Conservation (phyloP, 768 basidiomycete species). For the Kwoniella mangroviensis region DNA sequence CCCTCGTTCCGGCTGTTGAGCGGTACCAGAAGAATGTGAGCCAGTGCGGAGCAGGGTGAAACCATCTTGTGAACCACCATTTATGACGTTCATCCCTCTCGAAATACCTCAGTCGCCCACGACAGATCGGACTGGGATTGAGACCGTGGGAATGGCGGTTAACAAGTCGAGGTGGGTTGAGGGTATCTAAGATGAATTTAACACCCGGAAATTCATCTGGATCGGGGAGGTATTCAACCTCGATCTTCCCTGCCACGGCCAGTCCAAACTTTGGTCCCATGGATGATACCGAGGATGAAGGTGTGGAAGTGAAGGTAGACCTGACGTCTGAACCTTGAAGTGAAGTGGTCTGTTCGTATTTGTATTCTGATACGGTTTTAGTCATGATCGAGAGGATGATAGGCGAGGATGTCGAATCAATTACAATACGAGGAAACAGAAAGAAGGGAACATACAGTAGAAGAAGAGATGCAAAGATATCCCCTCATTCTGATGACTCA, state of each 20-base stretch:
- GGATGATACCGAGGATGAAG: no score
- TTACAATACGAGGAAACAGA: no score
- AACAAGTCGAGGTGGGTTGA: neutral
- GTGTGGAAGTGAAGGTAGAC: no score
- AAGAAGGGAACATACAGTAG: no score
- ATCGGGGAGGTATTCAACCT: neutral
- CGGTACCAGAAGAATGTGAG: neutral
- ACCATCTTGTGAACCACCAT: neutral
- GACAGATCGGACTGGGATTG: neutral
- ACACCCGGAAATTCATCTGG: neutral
- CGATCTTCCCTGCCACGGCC: neutral
- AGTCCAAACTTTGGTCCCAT: no score
- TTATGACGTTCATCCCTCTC: neutral
- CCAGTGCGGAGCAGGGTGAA: neutral
- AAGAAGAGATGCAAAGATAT: no score
- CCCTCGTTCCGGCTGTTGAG: neutral
- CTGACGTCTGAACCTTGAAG: no score
- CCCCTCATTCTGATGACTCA: neutral
- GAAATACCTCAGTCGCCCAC: neutral
- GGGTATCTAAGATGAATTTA: neutral
- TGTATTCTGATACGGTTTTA: no score
- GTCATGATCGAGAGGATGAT: no score
- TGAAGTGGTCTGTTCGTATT: no score
- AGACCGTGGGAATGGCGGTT: neutral
- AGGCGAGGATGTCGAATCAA: no score